Evolutionary conservation across 768 basidiomycete genomes (phyloP), one percentile per base, ranked within the genome.

Genomic region (Hericium rajendrae): DNA sequence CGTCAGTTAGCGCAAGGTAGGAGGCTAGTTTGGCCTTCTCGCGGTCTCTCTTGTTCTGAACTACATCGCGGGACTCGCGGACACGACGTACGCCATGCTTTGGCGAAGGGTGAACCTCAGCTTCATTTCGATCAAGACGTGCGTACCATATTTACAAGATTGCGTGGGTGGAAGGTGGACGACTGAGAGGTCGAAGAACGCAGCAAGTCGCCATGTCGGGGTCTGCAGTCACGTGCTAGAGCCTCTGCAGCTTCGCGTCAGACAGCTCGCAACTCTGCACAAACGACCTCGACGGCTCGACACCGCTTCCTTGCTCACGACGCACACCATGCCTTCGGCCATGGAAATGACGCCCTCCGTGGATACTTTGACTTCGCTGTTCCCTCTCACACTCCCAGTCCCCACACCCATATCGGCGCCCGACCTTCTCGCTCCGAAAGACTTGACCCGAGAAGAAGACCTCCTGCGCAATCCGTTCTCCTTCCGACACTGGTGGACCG

Each of bases 381-480:
- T 98, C 67, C 94, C 95, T 2, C 73, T 99, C 60, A 90, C 94
- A 4, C 78, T 80, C 54, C 95, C 95, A 16, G 73, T 86, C 54
- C 95, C 95, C 13, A 86, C 81, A 2, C 93, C 93, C 6, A 73
- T 78, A 48, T 88, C 86, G 0, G 83, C 94, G 65, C 79, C 89
- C 8, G 75, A 85, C 59, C 78, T 98, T 58, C 76, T 98, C 63
- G 74, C 83, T 6, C 71, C 82, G 41, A 78, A 82, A 54, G 93
- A 97, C 70, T 69, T 97, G 37, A 79, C 86, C 62, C 85, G 92
- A 50, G 95, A 97, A 74, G 95, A 98, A 71, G 94, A 98, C 72
- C 80, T 98, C 6, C 75, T 93, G 39, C 81, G 91, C 60, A 97
- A 97, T 70, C 91, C 93, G 10, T 79, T 81, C 38, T 95, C 93